Evolutionary conservation across 768 basidiomycete genomes (phyloP).

Genomic region (Russula sp.): DNA sequence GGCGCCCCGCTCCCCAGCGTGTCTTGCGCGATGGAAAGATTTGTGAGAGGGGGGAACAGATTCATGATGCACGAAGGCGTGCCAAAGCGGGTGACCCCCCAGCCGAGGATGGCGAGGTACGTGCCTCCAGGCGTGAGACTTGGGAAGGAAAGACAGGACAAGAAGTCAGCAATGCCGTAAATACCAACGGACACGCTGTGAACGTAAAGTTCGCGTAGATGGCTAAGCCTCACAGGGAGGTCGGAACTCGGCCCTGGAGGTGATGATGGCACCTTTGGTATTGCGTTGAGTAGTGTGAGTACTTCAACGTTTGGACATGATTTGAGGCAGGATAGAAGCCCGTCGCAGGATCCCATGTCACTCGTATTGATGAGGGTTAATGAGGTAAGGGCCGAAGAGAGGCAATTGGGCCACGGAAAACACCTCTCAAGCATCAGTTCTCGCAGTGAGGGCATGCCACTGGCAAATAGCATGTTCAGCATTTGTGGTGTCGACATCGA

Average conservation of each 20-base stretch:
- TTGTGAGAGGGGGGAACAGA: background rate
- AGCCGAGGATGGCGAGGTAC: constrained; percentile 2
- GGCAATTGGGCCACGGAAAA: background rate
- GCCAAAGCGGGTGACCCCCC: background rate
- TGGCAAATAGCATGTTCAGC: background rate
- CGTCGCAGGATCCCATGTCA: background rate
- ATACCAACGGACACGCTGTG: background rate
- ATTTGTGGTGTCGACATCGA: background rate
- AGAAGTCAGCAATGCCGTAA: constrained; percentile 2
- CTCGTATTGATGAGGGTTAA: background rate
- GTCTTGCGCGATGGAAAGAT: constrained; percentile 1
- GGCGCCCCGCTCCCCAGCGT: background rate
- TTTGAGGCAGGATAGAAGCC: background rate
- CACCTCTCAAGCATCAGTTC: background rate
- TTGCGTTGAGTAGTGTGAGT: background rate
- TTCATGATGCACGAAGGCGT: background rate
- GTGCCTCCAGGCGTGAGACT: background rate
- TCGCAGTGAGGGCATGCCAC: constrained; percentile 2
- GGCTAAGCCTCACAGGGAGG: background rate
- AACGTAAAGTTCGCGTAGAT: constrained; percentile 1
- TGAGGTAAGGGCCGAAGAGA: background rate
- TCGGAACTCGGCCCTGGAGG: constrained; percentile 14
- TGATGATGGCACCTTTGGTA: background rate
- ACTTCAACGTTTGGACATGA: constrained; percentile 4
- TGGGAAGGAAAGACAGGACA: background rate